Conservation (phyloP, 129 eudicot species). For the Dittrichia graveolens region DNA sequence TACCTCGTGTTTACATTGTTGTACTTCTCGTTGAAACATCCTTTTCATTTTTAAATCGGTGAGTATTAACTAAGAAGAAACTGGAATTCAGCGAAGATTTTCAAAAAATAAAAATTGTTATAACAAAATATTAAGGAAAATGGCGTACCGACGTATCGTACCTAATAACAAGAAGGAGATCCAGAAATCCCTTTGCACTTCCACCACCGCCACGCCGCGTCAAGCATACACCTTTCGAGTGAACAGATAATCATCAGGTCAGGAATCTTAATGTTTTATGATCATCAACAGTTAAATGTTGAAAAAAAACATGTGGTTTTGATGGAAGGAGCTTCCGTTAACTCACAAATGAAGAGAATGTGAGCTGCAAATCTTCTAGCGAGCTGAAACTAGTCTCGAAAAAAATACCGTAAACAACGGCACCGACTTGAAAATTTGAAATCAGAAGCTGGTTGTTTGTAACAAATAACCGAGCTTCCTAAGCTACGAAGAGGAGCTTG, state of each 20-base stretch:
- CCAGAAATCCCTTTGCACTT: slow-evolving; percentile 10
- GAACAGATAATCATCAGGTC: not conserved
- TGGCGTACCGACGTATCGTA: not conserved
- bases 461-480: not conserved
- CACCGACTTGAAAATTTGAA: not conserved
- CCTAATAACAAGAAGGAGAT: slow-evolving; percentile 15
- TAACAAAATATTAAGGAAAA: slow-evolving; percentile 1
- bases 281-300: slow-evolving; percentile 1
- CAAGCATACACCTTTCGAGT: slow-evolving; percentile 18
- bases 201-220: slow-evolving; percentile 3
- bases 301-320: not conserved
- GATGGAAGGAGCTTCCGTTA: slow-evolving; percentile 13
- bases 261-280: slow-evolving; percentile 2
- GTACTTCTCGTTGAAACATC: slow-evolving; percentile 32
- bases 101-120: not conserved
- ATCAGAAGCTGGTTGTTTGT: not conserved
- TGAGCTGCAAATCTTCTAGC: slow-evolving; percentile 30
- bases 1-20: slow-evolving; percentile 16
- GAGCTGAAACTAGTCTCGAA: slow-evolving; percentile 14
- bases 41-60: slow-evolving; percentile 4
- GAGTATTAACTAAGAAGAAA: slow-evolving; percentile 12
- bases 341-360: slow-evolving; percentile 29
- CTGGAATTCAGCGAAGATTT: slow-evolving; percentile 11
- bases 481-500: slow-evolving; percentile 12
- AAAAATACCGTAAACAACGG: not conserved